A percentile compares a stretch with the other conserved stretches of the same genome.
phyloP scores from a whole-genome alignment of 305 asterid species.

The Rubia tinctorum region DNA sequence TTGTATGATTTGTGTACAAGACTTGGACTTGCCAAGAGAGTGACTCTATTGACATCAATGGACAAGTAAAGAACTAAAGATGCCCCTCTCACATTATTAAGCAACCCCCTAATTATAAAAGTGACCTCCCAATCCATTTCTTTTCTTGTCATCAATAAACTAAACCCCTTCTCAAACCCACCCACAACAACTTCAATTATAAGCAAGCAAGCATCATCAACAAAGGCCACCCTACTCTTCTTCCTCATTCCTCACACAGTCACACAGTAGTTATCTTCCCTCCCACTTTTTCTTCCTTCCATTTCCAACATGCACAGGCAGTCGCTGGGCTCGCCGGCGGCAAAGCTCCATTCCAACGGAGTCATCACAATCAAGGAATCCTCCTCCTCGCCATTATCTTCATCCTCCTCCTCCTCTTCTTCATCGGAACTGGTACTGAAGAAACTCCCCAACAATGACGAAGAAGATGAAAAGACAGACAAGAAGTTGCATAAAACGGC shows the following conservation, averaged over 20 bases:
- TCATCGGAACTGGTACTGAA: background rate
- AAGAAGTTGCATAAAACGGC: conserved; percentile 15
- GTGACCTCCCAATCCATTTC: too few relatives aligned
- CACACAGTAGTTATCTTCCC: background rate
- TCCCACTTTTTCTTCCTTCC: background rate
- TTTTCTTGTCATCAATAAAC: background rate
- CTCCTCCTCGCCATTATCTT: background rate
- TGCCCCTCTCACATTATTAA: too few relatives aligned
- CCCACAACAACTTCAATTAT: conserved; percentile 3
- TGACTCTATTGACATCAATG: too few relatives aligned
- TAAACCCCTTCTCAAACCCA: conserved; percentile 4
- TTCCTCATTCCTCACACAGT: conserved; percentile 19
- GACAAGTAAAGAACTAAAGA: too few relatives aligned
- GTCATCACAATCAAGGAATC: conserved; percentile 18
- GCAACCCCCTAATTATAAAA: too few relatives aligned
- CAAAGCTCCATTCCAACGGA: conserved; percentile 47
- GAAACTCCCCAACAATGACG: conserved; percentile 22
- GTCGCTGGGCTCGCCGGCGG: conserved; percentile 74
- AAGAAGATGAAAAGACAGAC: conserved; percentile 16
- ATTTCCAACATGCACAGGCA: conserved; percentile 62
- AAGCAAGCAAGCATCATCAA: background rate
- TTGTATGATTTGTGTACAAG: too few relatives aligned
- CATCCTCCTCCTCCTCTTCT: conserved; percentile 5
- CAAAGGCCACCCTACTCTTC: conserved; percentile 13
- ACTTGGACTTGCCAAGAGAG: too few relatives aligned